Conservation (phyloP, 345 rosid genomes). For the Odontarrhena argentea region DNA sequence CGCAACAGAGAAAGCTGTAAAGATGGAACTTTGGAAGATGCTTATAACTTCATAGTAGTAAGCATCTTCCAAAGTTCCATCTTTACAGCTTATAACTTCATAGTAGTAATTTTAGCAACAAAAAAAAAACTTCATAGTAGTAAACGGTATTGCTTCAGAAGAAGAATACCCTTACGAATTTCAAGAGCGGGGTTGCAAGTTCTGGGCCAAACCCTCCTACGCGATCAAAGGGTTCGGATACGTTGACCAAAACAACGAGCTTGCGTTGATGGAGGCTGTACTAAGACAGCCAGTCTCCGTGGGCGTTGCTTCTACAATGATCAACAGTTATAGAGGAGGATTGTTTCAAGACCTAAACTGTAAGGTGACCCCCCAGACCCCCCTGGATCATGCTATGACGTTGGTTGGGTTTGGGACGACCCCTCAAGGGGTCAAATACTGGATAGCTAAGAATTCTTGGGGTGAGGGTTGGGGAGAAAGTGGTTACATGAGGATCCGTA, state of each 20-base stretch:
- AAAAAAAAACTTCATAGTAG: constrained; percentile 39
- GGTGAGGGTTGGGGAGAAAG: constrained; percentile 60
- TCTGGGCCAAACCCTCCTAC: constrained; percentile 31
- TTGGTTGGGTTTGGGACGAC: constrained; percentile 54
- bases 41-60: constrained; percentile 46
- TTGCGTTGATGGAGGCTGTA: constrained; percentile 50
- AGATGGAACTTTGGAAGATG: constrained; percentile 57
- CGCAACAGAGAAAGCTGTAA: constrained; percentile 44
- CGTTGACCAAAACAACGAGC: constrained; percentile 53
- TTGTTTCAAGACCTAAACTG: constrained; percentile 48
- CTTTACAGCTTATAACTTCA: too few species aligned
- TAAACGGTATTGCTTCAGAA: constrained; percentile 58
- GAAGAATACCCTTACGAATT: constrained; percentile 49
- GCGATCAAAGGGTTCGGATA: constrained; percentile 47
- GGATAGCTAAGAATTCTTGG: constrained; percentile 69
- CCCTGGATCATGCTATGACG: constrained; percentile 51
- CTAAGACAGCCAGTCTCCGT: constrained; percentile 65
- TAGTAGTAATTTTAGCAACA: too few species aligned
- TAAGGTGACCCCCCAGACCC: constrained; percentile 10
- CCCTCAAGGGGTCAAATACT: constrained; percentile 45
- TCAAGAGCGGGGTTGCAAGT: constrained; percentile 26
- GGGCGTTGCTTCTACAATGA: too few species aligned
- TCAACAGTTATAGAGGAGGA: too few species aligned
- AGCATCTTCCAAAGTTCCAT: too few species aligned
- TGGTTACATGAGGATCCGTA: constrained; percentile 58